Evolutionary conservation across 768 basidiomycete genomes (phyloP), one percentile per base, ranked within the genome.

Genomic region (Exidia glandulosa): DNA sequence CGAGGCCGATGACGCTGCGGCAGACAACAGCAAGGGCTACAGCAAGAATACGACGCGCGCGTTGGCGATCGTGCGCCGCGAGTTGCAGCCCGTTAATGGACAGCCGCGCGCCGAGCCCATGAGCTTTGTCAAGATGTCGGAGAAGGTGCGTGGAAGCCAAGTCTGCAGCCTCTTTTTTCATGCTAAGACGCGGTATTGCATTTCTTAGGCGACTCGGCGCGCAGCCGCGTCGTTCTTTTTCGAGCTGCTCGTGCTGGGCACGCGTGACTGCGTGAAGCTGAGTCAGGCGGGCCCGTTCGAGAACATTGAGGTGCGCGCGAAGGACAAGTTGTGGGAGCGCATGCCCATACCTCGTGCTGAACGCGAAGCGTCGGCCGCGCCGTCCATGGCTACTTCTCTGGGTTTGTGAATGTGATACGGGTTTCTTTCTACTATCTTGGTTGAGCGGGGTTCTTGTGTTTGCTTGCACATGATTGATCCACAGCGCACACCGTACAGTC

Each of bases 221-320:
- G 96, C 94, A 13, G 93, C 95, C 1, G 84, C 95, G 1, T 86
- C 92, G 2, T 97, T 99, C 78, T 99, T 99, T 79, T 99, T 99
- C 69, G 96, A 99, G 72, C 74, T 97, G 33, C 85, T 99, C 31
- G 92, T 98, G 1, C 82, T 99, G 1, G 87, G 92, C 10, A 97
- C 95, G 3, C 86, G 90, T 33, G 94, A 97, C 70, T 93, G 89
- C 68, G 76, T 99, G 65, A 84, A 88, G 65, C 72, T 99, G 48
- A 74, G 82, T 6, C 96, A 99, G 70, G 66, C 69, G 4, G 76
- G 75, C 7, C 76, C 91, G 0, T 96, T 91, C 67, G 88, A 85
- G 62, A 92, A 95, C 71, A 96, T 98, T 60, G 81, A 88, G 66
- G 77, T 97, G 32, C 74, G 79, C 10, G 86, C 84, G 30, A 95